phyloP scores from a whole-genome alignment of 306 rosid species.

The Coriaria nepalensis region DNA sequence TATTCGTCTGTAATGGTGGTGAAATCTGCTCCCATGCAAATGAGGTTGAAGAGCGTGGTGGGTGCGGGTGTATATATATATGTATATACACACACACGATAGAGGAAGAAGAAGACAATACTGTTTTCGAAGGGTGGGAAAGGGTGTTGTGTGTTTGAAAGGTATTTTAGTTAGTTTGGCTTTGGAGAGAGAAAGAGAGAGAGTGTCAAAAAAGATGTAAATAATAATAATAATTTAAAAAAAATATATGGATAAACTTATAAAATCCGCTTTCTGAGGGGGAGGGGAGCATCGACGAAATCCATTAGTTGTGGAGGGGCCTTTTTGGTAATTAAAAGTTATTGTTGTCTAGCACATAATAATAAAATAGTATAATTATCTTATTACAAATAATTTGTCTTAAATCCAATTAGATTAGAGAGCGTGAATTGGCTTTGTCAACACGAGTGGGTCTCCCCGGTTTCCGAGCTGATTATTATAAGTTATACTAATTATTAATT shows the following conservation, averaged over 20 bases:
- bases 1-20: not conserved
- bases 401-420: conserved; percentile 14
- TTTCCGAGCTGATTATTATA: conserved; percentile 32
- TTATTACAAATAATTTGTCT: not conserved
- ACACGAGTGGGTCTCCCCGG: conserved; percentile 60
- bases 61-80: conserved; percentile 18
- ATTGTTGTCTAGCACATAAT: conserved; percentile 20
- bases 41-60: conserved; percentile 1
- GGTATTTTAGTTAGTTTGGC: conserved; percentile 22
- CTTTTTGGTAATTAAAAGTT: conserved; percentile 29
- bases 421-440: conserved; percentile 39
- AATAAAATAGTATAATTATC: not conserved
- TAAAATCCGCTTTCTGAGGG: too few relatives aligned
- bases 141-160: conserved; percentile 35
- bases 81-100: not conserved
- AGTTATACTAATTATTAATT: conserved; percentile 6
- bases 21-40: not conserved
- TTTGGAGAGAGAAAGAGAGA: too few relatives aligned
- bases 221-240: too few relatives aligned
- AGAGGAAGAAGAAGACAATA: too few relatives aligned
- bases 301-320: conserved; percentile 24
- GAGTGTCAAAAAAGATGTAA: too few relatives aligned
- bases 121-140: conserved; percentile 40
- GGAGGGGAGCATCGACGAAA: conserved; percentile 23
- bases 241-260: too few relatives aligned